Evolutionary conservation across 2,329 filamentous ascomycete species (phyloP).

Genomic region (Cyphellophora europaea): DNA sequence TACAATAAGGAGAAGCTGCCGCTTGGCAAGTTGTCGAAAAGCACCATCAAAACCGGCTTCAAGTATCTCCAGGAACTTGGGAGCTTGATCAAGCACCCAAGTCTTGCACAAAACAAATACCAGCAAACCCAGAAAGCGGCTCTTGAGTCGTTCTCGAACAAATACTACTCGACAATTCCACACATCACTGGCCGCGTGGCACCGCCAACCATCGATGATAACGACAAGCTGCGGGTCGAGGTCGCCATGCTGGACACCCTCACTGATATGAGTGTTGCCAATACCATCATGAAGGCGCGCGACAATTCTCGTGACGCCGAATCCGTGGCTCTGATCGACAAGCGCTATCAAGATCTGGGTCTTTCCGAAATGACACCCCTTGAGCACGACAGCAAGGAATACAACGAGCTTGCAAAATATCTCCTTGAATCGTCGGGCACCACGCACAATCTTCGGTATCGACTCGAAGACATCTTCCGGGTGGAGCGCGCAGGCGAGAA

Average conservation of each 20-base stretch:
- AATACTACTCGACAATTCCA: conserved; percentile 73
- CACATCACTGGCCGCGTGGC: conserved; percentile 56
- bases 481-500: conserved; percentile 67
- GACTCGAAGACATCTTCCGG: conserved; percentile 68
- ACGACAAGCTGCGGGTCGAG: conserved; percentile 58
- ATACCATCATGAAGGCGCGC: conserved; percentile 64
- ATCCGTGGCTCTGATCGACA: conserved; percentile 57
- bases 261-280: conserved; percentile 76
- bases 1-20: conserved; percentile 57
- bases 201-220: conserved; percentile 50
- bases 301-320: conserved; percentile 40
- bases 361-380: conserved; percentile 70
- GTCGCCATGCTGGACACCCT: conserved; percentile 71
- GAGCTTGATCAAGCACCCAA: conserved; percentile 23
- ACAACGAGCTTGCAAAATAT: conserved; percentile 55
- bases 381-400: conserved; percentile 52
- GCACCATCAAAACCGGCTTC: conserved; percentile 66
- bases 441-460: conserved; percentile 50
- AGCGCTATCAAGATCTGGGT: conserved; percentile 60
- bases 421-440: conserved; percentile 55
- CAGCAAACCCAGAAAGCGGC: conserved; percentile 29
- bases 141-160: conserved; percentile 60
- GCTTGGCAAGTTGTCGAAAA: conserved; percentile 73
- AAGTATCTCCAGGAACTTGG: conserved; percentile 63
- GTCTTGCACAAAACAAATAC: conserved; percentile 38